Percentiles rank a stretch among this genome's conserved stretches.
Conservation (phyloP, 1,284 basidiomycete genomes). For the Wallemia ichthyophaga region DNA sequence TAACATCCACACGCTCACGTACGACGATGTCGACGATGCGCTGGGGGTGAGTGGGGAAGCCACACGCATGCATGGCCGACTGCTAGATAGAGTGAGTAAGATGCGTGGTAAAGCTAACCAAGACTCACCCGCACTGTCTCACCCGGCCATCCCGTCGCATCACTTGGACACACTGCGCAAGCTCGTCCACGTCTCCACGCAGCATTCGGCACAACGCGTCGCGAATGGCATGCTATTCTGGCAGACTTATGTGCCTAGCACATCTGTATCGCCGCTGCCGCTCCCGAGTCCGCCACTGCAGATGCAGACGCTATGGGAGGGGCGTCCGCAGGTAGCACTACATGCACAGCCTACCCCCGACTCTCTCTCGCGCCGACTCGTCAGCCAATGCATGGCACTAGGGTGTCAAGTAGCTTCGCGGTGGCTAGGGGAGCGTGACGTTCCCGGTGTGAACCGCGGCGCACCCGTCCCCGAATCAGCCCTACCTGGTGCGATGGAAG, state of each 20-base stretch:
- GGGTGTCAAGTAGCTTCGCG: conserved; percentile 46
- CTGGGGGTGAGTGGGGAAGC: conserved; percentile 22
- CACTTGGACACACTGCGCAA: too few relatives aligned
- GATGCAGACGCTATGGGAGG: conserved; percentile 1
- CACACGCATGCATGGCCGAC: too few relatives aligned
- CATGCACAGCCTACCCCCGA: conserved; percentile 15
- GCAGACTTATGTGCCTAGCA: neutral
- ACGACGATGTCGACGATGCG: conserved; percentile 32
- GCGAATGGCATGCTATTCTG: neutral
- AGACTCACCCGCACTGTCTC: too few relatives aligned
- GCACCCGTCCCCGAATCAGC: conserved; percentile 16
- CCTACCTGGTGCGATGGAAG: conserved; percentile 6
- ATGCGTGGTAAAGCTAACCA: too few relatives aligned
- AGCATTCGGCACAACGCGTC: neutral
- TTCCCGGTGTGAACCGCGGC: conserved; percentile 37
- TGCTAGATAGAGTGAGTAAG: too few relatives aligned
- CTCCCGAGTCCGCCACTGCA: neutral
- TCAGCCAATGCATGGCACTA: conserved; percentile 58
- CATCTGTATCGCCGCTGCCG: neutral
- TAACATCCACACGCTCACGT: conserved; percentile 35
- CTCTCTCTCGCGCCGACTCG: conserved; percentile 18
- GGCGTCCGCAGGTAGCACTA: conserved; percentile 15
- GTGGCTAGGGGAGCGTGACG: conserved; percentile 29
- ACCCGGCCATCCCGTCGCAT: too few relatives aligned
- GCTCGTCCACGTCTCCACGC: too few relatives aligned